Percentiles rank a stretch among this genome's conserved stretches.
phyloP scores from a whole-genome alignment of 495 filamentous ascomycete genomes.

The Corynascus novoguineensis region DNA sequence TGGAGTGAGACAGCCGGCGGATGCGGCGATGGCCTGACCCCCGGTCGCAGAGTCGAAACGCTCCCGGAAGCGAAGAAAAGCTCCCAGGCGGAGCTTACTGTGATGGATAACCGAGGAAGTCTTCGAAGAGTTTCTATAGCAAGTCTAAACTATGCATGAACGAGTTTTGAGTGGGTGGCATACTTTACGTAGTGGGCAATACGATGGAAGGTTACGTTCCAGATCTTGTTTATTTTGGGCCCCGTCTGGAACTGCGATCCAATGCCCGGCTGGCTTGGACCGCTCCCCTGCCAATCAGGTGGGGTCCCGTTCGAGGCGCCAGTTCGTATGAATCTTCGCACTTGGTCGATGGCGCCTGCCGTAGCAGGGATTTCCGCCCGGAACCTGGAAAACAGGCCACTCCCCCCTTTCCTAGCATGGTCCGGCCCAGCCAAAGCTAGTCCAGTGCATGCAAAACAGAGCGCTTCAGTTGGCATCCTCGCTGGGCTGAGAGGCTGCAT shows the following conservation, averaged over 20 bases:
- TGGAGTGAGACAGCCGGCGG: slow-evolving; percentile 5
- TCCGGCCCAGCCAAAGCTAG: slow-evolving; percentile 6
- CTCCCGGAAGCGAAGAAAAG: neutral
- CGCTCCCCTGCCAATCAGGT: slow-evolving; percentile 23
- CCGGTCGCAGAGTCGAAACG: slow-evolving; percentile 4
- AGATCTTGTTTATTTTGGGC: slow-evolving; percentile 33
- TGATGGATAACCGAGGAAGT: neutral
- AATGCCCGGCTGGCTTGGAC: slow-evolving; percentile 21
- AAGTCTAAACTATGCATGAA: neutral
- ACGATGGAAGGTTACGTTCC: slow-evolving; percentile 19
- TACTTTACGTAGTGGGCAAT: too few species aligned
- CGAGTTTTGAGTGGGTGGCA: too few species aligned
- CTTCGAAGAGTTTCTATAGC: neutral
- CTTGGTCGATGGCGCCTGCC: slow-evolving; percentile 16
- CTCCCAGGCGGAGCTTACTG: neutral
- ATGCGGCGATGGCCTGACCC: neutral
- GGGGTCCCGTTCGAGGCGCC: slow-evolving; percentile 5
- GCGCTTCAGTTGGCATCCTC: slow-evolving; percentile 15
- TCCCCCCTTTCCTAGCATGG: slow-evolving; percentile 20
- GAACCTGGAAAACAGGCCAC: slow-evolving; percentile 25
- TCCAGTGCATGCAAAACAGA: slow-evolving; percentile 16
- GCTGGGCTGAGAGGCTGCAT: slow-evolving; percentile 9
- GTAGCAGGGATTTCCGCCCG: slow-evolving; percentile 17
- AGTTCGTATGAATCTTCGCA: slow-evolving; percentile 29
- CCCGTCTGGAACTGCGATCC: slow-evolving; percentile 13